Conservation (phyloP, 2,329 filamentous ascomycete species). For the Paracoccidioides lutzii region DNA sequence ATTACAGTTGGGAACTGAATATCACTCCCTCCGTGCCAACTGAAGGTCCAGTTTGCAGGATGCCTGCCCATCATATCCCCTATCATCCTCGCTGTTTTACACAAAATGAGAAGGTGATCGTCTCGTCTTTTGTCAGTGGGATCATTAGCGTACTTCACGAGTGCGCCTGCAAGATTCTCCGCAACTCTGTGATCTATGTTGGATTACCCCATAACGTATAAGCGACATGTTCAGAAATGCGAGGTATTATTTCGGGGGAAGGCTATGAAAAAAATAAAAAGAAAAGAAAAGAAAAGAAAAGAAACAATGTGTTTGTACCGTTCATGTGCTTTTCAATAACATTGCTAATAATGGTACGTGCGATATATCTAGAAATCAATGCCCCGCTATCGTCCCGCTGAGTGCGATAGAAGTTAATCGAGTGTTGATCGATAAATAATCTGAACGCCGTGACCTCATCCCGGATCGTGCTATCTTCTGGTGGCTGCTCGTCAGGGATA, state of each 20-base stretch:
- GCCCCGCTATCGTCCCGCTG: neutral
- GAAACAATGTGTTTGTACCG: neutral
- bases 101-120: neutral
- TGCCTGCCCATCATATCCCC: neutral
- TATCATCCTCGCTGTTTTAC: neutral
- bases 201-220: neutral
- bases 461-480: neutral
- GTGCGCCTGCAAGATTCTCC: neutral
- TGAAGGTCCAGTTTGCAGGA: neutral
- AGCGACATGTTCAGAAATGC: neutral
- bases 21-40: neutral
- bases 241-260: neutral
- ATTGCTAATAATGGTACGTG: neutral
- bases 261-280: neutral
- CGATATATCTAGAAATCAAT: neutral
- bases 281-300: too few relatives aligned
- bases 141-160: neutral
- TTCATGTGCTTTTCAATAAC: neutral
- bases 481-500: neutral
- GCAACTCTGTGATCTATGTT: neutral
- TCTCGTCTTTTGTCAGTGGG: neutral
- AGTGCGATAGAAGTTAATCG: conserved; percentile 1
- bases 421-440: neutral
- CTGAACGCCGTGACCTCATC: neutral
- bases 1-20: conserved; percentile 2